Conservation (phyloP, 176 grass and related monocot species). For the Rhynchospora pubera region DNA sequence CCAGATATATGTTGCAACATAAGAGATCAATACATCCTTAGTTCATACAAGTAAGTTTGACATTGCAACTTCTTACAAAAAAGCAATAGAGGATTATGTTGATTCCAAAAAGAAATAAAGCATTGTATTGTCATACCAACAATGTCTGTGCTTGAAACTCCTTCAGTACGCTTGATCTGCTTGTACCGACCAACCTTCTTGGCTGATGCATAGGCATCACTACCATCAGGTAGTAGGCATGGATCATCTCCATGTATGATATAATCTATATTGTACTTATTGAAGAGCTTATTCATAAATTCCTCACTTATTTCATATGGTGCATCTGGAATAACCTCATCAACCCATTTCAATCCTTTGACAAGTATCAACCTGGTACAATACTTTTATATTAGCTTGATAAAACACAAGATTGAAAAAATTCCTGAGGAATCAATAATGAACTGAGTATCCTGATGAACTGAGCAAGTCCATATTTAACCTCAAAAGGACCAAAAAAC, state of each 20-base stretch:
- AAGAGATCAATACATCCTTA: neutral
- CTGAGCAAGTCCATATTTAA: neutral
- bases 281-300: constrained; percentile 89
- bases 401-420: neutral
- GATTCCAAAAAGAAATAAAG: neutral
- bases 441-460: no score
- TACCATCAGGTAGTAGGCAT: constrained; percentile 78
- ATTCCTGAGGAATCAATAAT: neutral
- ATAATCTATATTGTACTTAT: constrained; percentile 78
- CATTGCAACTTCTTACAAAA: neutral
- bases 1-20: neutral
- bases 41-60: neutral
- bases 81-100: neutral
- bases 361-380: constrained; percentile 64
- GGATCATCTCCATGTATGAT: constrained; percentile 94
- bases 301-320: constrained; percentile 86
- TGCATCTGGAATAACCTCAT: constrained; percentile 71
- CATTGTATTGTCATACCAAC: constrained; percentile 48
- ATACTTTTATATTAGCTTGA: neutral
- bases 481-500: neutral
- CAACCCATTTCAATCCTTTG: constrained; percentile 87
- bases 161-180: constrained; percentile 92
- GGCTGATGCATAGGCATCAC: constrained; percentile 71
- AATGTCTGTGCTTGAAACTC: constrained; percentile 85
- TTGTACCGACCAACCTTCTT: constrained; percentile 89